Evolutionary conservation across 495 filamentous ascomycete genomes (phyloP), one percentile per base, ranked within the genome.

Genomic region (Penicillium riverlandense): DNA sequence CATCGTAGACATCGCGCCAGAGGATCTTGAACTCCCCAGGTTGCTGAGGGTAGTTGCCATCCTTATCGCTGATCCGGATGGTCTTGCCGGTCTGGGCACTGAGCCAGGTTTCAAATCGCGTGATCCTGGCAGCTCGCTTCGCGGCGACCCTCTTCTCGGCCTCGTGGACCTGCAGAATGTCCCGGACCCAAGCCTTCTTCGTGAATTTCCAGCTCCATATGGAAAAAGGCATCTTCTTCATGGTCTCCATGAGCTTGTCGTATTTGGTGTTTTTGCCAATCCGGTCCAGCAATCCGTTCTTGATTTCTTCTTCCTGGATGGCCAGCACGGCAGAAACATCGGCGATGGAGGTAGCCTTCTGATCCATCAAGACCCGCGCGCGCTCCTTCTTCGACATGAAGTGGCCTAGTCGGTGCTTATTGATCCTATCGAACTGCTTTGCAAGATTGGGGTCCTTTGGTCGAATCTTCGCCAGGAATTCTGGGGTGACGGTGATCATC

Each of bases 321-420:
- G 53, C 60, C 38, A 97, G 67, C 8, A 94, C 84, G 16, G 80
- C 81, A 1, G 92, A 87, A 16, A 97, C 66, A 63, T 98, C 92
- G 27, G 92, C 92, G 13, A 95, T 72, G 9, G 72, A 75, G 58
- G 90, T 95, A n/a, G 85, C 86, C 63, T 84, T 88, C 72, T 95
- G 88, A 70, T 96, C 72, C 83, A 88, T 89, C 28, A 96, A 61
- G 38, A 63, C 71, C 16, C 69, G 59, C 9, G 79, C 85, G 29
- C 86, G 72, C 52, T 80, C 66, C 53, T 75, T 79, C 53, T 69
- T 70, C 48, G 62, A 53, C 62, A 74, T 65, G 32, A 72, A 48
- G 53, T 66, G 60, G 16, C 70, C 74, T 8, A 67, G 38, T 42
- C 69, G 61, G 49, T 66, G 53, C 29, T 44, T 58, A 50, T 75